Evolutionary conservation across 1,284 basidiomycete genomes (phyloP).

Genomic region (Porodaedalea pini): DNA sequence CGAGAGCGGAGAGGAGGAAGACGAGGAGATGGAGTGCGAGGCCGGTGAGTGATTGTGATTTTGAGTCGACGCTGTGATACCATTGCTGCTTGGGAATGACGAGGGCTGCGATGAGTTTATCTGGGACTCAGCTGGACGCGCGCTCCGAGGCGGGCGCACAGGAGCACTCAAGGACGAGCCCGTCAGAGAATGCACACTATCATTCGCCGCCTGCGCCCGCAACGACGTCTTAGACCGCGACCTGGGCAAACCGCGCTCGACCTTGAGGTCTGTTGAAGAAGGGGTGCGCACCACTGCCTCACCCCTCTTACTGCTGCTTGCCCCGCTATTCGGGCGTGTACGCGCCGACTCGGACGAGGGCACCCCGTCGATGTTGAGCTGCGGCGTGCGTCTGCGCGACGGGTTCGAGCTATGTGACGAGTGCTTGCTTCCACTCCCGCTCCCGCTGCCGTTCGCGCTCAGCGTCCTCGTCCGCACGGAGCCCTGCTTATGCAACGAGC

Average conservation of each 20-base stretch:
- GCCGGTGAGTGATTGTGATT: not conserved
- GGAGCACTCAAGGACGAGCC: not conserved
- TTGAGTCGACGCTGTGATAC: not conserved
- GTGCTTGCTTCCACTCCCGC: not conserved
- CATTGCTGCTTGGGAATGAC: not conserved
- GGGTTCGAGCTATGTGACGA: slow-evolving; percentile 10
- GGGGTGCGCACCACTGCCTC: not conserved
- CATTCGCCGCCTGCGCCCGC: not conserved
- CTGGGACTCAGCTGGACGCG: not conserved
- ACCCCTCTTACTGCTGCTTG: not conserved
- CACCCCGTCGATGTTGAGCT: not conserved
- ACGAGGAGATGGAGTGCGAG: slow-evolving; percentile 1
- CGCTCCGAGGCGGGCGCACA: slow-evolving; percentile 1
- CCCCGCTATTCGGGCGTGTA: not conserved
- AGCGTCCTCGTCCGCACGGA: not conserved
- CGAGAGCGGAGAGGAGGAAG: slow-evolving; percentile 8
- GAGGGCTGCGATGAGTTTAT: not conserved
- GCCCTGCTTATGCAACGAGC: not conserved
- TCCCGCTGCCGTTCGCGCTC: not conserved
- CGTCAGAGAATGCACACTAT: not conserved
- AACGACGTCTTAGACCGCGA: slow-evolving; percentile 2
- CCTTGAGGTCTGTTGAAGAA: slow-evolving; percentile 17
- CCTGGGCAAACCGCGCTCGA: not conserved
- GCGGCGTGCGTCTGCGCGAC: not conserved
- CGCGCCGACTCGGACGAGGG: not conserved